These are phyloP conservation scores for Carex myosuroides DNA, from an alignment of 176 grass and related monocot genomes.

Conservation along the genomic window DNA sequence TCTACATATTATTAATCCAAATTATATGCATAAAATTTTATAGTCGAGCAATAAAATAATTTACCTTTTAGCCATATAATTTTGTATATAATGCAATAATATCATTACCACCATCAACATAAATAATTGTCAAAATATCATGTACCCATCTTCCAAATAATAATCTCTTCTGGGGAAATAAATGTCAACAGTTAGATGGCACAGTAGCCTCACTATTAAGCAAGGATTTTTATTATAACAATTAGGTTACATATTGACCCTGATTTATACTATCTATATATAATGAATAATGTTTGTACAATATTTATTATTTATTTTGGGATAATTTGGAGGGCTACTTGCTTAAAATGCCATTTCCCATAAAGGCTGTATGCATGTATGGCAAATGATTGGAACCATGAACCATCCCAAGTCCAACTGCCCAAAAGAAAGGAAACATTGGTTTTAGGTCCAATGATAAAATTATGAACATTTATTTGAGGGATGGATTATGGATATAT, in stretches of 20 bases:
- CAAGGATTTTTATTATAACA: not conserved
- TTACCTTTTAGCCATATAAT: not conserved
- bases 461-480: not conserved
- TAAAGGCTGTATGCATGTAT: no score
- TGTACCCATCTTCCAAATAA: not conserved
- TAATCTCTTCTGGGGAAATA: not conserved
- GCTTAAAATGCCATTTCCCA: not conserved
- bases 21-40: not conserved
- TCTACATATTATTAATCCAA: not conserved
- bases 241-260: not conserved
- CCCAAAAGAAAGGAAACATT: not conserved
- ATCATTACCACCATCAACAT: not conserved
- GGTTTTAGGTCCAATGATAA: constrained; percentile 27
- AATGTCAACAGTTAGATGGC: not conserved
- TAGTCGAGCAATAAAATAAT: not conserved
- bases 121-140: not conserved
- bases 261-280: not conserved
- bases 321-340: not conserved
- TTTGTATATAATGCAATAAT: not conserved
- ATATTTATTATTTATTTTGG: not conserved
- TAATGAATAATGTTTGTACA: not conserved
- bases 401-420: not conserved
- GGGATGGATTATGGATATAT: no score
- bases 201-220: not conserved
- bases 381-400: constrained; percentile 15